Percentiles rank a stretch among this genome's conserved stretches.
Conservation (phyloP, 352 stramenopile genomes). For the Globisporangium cylindrosporum region DNA sequence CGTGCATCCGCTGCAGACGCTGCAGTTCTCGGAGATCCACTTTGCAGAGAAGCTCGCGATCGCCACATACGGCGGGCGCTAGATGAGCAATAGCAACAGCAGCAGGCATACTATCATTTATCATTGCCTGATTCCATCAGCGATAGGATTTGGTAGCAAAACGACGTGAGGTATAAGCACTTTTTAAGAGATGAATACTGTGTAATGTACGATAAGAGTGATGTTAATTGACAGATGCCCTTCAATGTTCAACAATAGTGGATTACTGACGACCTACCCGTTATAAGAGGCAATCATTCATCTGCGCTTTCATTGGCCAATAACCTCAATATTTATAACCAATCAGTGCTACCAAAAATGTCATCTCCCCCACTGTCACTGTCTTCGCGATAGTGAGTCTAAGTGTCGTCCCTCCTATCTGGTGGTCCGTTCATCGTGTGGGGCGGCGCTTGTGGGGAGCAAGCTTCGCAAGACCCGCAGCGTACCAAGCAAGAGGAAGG, state of each 20-base stretch:
- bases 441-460: background rate
- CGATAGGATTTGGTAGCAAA: no score
- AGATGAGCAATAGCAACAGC: background rate
- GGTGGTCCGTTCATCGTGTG: constrained; percentile 14
- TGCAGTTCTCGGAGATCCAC: constrained; percentile 54
- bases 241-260: no score
- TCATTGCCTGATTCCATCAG: background rate
- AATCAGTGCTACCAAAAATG: constrained; percentile 1
- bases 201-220: no score
- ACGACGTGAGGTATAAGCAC: no score
- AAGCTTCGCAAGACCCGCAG: constrained; percentile 3
- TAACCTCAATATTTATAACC: background rate
- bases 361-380: constrained; percentile 3
- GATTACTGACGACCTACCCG: no score
- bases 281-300: no score
- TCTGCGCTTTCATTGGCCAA: background rate
- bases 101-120: background rate
- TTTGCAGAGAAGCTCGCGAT: constrained; percentile 64
- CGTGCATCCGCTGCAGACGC: constrained; percentile 53
- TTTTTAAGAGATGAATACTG: no score
- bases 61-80: constrained; percentile 38
- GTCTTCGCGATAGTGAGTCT: background rate
- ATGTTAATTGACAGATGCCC: no score
- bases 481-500: background rate
- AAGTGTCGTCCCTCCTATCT: constrained; percentile 15